These are phyloP conservation scores for Zostera marina DNA, from an alignment of 116 monocot species.

Conservation along the genomic window DNA sequence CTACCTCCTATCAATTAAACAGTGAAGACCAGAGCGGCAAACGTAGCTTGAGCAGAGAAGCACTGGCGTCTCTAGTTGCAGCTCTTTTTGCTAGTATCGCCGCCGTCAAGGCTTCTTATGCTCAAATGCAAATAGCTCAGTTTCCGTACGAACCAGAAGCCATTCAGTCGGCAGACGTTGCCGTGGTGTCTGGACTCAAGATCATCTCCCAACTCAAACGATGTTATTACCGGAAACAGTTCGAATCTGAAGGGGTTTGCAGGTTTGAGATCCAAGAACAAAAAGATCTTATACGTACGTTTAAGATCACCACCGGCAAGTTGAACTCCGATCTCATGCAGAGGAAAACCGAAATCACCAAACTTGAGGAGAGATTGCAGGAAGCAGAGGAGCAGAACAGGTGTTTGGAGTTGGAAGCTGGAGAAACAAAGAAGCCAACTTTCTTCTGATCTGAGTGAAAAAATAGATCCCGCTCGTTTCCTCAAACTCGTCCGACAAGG, in stretches of 20 bases:
- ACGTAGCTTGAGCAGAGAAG: neutral
- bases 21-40: neutral
- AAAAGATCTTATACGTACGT: conserved; percentile 52
- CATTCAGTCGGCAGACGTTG: conserved; percentile 15
- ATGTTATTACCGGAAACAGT: conserved; percentile 25
- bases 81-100: conserved; percentile 12
- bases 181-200: conserved; percentile 44
- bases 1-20: neutral
- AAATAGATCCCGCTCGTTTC: conserved; percentile 49
- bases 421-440: conserved; percentile 13
- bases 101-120: conserved; percentile 16
- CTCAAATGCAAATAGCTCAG: conserved; percentile 16
- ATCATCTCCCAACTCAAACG: conserved; percentile 43
- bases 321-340: conserved; percentile 37
- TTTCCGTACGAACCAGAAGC: conserved; percentile 13
- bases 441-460: conserved; percentile 25
- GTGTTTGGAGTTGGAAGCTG: conserved; percentile 25
- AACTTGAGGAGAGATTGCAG: conserved; percentile 20
- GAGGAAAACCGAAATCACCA: conserved; percentile 24
- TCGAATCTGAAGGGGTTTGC: conserved; percentile 2
- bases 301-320: conserved; percentile 52
- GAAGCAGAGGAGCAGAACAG: conserved; percentile 24
- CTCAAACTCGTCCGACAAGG: conserved; percentile 34
- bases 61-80: conserved; percentile 6
- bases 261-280: conserved; percentile 49